A percentile compares a stretch with the other conserved stretches of the same genome.
Evolutionary conservation across 1,284 basidiomycete genomes (phyloP).

Genomic region (Trichosporon sp.): DNA sequence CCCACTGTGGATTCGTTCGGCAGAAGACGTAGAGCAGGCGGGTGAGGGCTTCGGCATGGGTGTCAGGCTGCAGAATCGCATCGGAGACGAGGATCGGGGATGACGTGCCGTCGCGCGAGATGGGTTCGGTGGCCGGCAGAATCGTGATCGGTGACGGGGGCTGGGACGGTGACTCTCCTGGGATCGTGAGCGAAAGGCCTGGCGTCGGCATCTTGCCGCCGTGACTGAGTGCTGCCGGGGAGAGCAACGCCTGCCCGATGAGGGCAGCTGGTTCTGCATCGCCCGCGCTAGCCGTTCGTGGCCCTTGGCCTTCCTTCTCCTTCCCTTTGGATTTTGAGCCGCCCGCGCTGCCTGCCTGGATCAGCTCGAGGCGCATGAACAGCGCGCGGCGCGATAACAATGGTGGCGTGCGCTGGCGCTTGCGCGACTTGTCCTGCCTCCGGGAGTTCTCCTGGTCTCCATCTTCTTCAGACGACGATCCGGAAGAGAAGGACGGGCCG

Average conservation of each 20-base stretch:
- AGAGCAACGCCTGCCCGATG: conserved; percentile 12
- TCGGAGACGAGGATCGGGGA: conserved; percentile 28
- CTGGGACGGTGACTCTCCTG: conserved; percentile 21
- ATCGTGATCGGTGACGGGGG: conserved; percentile 46
- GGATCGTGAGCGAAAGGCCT: conserved; percentile 35
- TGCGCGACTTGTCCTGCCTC: not conserved
- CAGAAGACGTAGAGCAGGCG: conserved; percentile 54
- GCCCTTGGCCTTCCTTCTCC: conserved; percentile 23
- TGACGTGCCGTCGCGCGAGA: conserved; percentile 13
- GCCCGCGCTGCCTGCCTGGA: conserved; percentile 12
- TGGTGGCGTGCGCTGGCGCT: conserved; percentile 18
- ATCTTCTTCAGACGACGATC: conserved; percentile 25
- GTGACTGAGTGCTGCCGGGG: not conserved
- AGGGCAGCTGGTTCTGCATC: not conserved
- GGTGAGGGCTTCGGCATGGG: conserved; percentile 51
- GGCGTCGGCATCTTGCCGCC: conserved; percentile 26
- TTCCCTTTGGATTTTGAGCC: conserved; percentile 23
- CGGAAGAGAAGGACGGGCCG: conserved; percentile 25
- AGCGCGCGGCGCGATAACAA: conserved; percentile 26
- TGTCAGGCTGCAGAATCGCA: conserved; percentile 42
- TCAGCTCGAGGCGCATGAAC: conserved; percentile 26
- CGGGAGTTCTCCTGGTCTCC: not conserved
- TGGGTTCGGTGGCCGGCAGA: conserved; percentile 34
- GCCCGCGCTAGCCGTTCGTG: conserved; percentile 5
- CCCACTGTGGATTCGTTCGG: conserved; percentile 46